These are phyloP conservation scores for Orobanche coerulescens DNA, from an alignment of 257 asterid genomes.

Conservation along the genomic window DNA sequence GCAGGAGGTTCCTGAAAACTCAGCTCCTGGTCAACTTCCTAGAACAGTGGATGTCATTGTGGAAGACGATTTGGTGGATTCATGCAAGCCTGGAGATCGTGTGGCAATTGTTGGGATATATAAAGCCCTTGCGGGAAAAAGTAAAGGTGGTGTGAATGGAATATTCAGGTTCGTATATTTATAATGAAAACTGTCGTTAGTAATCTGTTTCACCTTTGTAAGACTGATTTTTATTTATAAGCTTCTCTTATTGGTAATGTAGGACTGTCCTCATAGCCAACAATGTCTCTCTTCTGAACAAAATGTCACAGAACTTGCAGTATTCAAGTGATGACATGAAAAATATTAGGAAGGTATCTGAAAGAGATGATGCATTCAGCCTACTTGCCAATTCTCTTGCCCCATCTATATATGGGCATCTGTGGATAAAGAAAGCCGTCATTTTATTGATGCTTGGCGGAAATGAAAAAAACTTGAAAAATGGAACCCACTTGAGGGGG, in stretches of 20 bases:
- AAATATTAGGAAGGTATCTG: conserved; percentile 62
- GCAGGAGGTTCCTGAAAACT: conserved; percentile 97
- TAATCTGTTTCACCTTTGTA: conserved; percentile 10
- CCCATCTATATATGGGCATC: conserved; percentile 89
- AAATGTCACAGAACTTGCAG: conserved; percentile 64
- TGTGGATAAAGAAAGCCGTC: conserved; percentile 93
- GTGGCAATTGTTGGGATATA: conserved; percentile 90
- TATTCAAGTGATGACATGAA: conserved; percentile 69
- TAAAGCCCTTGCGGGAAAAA: conserved; percentile 86
- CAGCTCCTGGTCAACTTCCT: conserved; percentile 98
- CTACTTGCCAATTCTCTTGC: conserved; percentile 91
- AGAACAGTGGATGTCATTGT: conserved; percentile 80
- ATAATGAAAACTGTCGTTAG: conserved; percentile 9
- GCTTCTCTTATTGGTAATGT: conserved; percentile 23
- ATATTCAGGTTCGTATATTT: conserved; percentile 62
- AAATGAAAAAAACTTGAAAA: conserved; percentile 83
- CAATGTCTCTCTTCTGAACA: conserved; percentile 81
- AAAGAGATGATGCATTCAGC: conserved; percentile 66
- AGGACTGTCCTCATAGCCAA: conserved; percentile 94
- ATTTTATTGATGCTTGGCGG: conserved; percentile 94
- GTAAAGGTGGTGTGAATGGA: conserved; percentile 91
- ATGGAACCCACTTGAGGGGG: conserved; percentile 97
- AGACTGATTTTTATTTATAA: background rate
- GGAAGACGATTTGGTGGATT: conserved; percentile 93
- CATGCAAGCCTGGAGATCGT: conserved; percentile 98